These are phyloP conservation scores for Coelastrella sp. DNA, from an alignment of 139 green algal genomes.

Conservation along the genomic window DNA sequence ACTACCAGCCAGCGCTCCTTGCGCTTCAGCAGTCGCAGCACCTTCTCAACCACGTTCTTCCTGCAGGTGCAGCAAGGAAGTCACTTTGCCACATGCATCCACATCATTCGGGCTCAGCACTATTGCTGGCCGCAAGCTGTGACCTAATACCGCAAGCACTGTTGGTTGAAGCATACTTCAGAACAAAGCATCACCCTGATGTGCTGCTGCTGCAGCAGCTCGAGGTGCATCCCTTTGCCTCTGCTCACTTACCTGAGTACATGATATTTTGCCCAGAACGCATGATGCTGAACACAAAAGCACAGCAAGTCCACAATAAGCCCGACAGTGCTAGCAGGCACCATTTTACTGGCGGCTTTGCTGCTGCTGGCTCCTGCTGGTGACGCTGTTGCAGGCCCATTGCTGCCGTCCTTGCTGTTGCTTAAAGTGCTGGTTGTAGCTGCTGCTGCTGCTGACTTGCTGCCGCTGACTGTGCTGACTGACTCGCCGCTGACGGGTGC, in stretches of 20 bases:
- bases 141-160: no score
- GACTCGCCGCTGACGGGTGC: constrained; percentile 6
- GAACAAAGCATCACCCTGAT: neutral
- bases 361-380: neutral
- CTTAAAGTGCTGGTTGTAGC: constrained; percentile 3
- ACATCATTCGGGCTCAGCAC: no score
- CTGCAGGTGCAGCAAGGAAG: neutral
- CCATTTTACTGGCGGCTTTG: constrained; percentile 8
- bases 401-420: constrained; percentile 21
- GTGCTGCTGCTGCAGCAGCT: neutral
- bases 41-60: constrained; percentile 83
- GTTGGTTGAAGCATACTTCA: no score
- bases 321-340: constrained; percentile 70
- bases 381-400: neutral
- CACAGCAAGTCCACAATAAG: constrained; percentile 94
- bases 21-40: constrained; percentile 84
- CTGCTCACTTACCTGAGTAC: constrained; percentile 71
- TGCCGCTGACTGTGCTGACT: constrained; percentile 2
- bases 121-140: no score
- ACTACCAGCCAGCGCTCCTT: constrained; percentile 89
- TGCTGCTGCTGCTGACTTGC: neutral
- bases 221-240: no score
- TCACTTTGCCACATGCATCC: no score
- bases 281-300: constrained; percentile 97
- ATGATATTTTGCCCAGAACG: constrained; percentile 85